Evolutionary conservation across 306 rosid species (phyloP), one percentile per base, ranked within the genome.

Genomic region (Crataegus laevigata): DNA sequence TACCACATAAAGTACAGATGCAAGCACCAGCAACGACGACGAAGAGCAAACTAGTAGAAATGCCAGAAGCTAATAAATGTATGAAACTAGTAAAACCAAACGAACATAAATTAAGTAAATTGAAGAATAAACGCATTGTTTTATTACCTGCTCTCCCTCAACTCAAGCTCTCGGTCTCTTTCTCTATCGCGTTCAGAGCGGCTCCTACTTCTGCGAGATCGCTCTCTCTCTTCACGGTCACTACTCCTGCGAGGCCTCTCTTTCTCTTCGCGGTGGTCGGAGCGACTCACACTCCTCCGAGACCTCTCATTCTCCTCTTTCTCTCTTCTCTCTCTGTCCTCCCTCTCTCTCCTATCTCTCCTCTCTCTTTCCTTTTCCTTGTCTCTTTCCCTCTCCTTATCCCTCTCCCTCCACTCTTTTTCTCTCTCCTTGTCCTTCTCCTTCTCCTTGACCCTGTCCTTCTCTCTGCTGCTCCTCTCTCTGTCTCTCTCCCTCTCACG

Each of bases 131-230:
- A 6, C 21, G 8, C 54, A 17, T 50, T 0, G 54, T 50, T 5
- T 50, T 18, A 67, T 69, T 86, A 94, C 98, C 94, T 84, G 89
- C 80, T 84, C 29, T 91, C 98, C 67, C 92, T 81, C 61, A 38
- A 40, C 76, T 90, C 94, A 51, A 87, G 59, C 71, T 91, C 94
- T 70, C 89, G 86, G 21, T 88, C 98, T 78, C 90, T 82, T 21
- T 88, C 92, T 75, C 77, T 82, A 22, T 84, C 88, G 72, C 84
- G 82, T 54, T 75, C 88, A 11, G 86, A 82, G 21, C 79, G 85
- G 68, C 88, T 85, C 69, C 71, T 62, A 40, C 88, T 85, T 54
- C 85, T 58, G 45, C 75, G 52, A 11, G 85, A 72, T 76, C 84
- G 79, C 70, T 76, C 84, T 61, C 72, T 79, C 52, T 69, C 83